These are phyloP conservation scores for Davidsoniella virescens DNA, from an alignment of 2,329 filamentous ascomycete genomes.

Conservation along the genomic window DNA sequence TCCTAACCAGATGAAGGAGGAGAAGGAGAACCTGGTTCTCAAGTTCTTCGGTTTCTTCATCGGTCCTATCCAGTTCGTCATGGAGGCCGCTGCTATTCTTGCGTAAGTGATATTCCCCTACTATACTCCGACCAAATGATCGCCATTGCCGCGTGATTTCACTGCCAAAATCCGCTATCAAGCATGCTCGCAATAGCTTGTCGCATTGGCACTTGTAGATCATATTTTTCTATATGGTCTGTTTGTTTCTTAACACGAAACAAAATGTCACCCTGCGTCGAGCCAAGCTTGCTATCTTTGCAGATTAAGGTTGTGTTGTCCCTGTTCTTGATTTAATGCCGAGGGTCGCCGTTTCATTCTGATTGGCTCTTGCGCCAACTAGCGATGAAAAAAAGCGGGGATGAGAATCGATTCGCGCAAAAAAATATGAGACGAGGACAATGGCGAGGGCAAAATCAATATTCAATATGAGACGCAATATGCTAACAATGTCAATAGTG, in stretches of 20 bases:
- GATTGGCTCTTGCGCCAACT: background rate
- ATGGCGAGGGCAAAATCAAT: too few relatives aligned
- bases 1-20: slow-evolving; percentile 80
- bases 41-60: slow-evolving; percentile 76
- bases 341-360: slow-evolving; percentile 4
- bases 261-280: background rate
- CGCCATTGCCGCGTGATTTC: too few relatives aligned
- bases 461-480: background rate
- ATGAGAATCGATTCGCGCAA: too few relatives aligned
- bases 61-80: slow-evolving; percentile 84
- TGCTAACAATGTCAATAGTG: slow-evolving; percentile 11
- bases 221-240: background rate
- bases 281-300: background rate
- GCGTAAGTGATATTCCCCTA: slow-evolving; percentile 64
- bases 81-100: slow-evolving; percentile 71
- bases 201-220: background rate
- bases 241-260: background rate
- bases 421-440: too few relatives aligned
- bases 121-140: background rate
- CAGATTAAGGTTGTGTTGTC: too few relatives aligned
- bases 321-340: background rate
- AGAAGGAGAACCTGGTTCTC: slow-evolving; percentile 69
- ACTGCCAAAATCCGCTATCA: background rate
- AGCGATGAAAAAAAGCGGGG: background rate
- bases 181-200: background rate